A percentile compares a stretch with the other conserved stretches of the same genome.
Conservation (phyloP, 805 yeast species). For the Ogataea pini region DNA sequence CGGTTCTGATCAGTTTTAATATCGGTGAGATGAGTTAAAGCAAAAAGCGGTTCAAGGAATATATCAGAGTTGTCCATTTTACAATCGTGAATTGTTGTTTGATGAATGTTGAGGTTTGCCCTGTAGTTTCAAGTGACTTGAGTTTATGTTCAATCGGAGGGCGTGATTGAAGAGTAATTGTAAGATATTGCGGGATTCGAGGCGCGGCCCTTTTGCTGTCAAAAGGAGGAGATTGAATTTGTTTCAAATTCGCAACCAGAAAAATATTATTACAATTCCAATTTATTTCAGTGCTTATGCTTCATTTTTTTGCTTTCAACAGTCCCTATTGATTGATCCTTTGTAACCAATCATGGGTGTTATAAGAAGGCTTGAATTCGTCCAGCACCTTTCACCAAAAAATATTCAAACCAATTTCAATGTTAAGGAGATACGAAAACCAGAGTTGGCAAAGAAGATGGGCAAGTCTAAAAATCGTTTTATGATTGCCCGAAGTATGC, state of each 20-base stretch:
- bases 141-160: neutral
- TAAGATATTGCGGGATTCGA: neutral
- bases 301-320: neutral
- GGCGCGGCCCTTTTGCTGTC: neutral
- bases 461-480: constrained; percentile 20
- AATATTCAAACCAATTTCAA: constrained; percentile 1
- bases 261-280: neutral
- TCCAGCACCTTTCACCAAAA: constrained; percentile 8
- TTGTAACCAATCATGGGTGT: neutral
- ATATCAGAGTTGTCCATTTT: neutral
- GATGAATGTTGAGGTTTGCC: too few relatives aligned
- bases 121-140: too few relatives aligned
- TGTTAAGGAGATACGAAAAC: constrained; percentile 1
- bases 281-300: neutral
- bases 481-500: constrained; percentile 17
- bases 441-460: constrained; percentile 4
- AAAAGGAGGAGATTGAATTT: neutral
- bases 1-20: neutral
- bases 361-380: constrained; percentile 9
- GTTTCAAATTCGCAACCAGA: constrained; percentile 4
- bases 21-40: neutral
- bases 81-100: neutral
- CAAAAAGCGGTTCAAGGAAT: neutral
- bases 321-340: too few relatives aligned
- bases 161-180: too few relatives aligned